These are phyloP conservation scores for Chamaecrista fasciculata DNA, from an alignment of 306 rosid genomes.

Conservation along the genomic window DNA sequence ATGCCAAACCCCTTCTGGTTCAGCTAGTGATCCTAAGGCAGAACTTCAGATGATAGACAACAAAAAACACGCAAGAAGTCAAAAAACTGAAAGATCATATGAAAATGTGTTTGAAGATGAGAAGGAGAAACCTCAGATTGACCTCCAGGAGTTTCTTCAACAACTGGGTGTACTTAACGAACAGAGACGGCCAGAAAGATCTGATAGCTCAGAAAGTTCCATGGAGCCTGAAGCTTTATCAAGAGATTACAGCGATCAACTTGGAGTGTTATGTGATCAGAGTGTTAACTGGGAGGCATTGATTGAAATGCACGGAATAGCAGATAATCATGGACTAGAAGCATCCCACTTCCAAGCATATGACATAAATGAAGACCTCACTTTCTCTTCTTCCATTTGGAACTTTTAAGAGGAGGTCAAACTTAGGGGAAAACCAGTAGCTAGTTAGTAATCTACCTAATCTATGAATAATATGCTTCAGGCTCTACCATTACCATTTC, in stretches of 20 bases:
- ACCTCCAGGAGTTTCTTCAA: conserved; percentile 92
- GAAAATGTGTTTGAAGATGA: conserved; percentile 32
- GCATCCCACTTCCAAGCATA: conserved; percentile 41
- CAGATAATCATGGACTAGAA: conserved; percentile 46
- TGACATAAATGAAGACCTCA: conserved; percentile 54
- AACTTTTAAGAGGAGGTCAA: conserved; percentile 47
- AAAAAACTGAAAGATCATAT: conserved; percentile 29
- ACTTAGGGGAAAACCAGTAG: conserved; percentile 2
- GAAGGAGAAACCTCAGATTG: conserved; percentile 85
- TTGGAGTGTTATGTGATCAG: conserved; percentile 50
- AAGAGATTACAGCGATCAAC: conserved; percentile 39
- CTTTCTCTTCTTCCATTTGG: conserved; percentile 71
- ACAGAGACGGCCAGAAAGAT: conserved; percentile 38
- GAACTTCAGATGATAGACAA: conserved; percentile 16
- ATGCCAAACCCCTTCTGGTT: conserved; percentile 36
- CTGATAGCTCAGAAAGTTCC: conserved; percentile 38
- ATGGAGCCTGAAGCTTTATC: conserved; percentile 42
- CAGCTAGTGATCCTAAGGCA: conserved; percentile 44
- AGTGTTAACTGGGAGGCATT: conserved; percentile 73
- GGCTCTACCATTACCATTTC: conserved; percentile 29
- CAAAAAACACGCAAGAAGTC: conserved; percentile 27
- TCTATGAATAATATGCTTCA: conserved; percentile 33
- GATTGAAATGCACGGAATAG: conserved; percentile 63
- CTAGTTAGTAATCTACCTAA: conserved; percentile 21
- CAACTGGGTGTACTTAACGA: conserved; percentile 73